Evolutionary conservation across 192 early-diverging fungal species (phyloP), one percentile per base, ranked within the genome.

Genomic region (Spizellomyces punctatus): DNA sequence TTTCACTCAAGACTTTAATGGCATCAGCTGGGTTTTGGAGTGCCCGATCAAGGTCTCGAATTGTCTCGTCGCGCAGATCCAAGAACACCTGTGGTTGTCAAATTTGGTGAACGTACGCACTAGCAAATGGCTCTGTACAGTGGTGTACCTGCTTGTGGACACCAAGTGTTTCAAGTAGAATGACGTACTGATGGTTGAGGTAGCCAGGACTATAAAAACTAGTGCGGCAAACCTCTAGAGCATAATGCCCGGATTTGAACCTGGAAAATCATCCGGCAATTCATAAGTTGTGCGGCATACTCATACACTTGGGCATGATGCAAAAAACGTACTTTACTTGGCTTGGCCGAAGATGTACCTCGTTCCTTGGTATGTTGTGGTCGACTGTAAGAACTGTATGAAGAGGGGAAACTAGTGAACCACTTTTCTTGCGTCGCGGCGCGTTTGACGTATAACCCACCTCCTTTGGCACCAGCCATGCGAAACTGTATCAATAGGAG

Each of bases 181-280:
- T 65, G 41, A 76, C 50, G 55, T 46, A 72, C 69, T 76, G 75
- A n/a, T 66, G 67, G 58, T 76, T 76, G 10, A 76, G 69, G 46
- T 71, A 76, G 9, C 68, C 75, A 12, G 75, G 75, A 57, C 55
- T 60, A 63, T 76, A 82, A 5, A 76, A 75, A 0, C 88, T 88
- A 0, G 80, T 81, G 49, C 83, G 85, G 47, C 86, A 83, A 17
- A 92, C 77, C 63, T 92, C 91, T 5, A 92, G 63, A 0, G 81
- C 79, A 10, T 61, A 63, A 67, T 90, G 87, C 0, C 45, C 46
- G 0, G 86, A 88, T 8, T 82, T 63, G 66, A 91, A 91, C 64
- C 88, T 36, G 27, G 3, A 90, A 88, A 46, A 90, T 57, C 52
- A 89, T 91, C 5, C 83, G 77, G 56, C 88, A 91, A 0, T 69